These are phyloP conservation scores for Symmetrospora coprosmae DNA, from an alignment of 768 basidiomycete species.

Conservation along the genomic window DNA sequence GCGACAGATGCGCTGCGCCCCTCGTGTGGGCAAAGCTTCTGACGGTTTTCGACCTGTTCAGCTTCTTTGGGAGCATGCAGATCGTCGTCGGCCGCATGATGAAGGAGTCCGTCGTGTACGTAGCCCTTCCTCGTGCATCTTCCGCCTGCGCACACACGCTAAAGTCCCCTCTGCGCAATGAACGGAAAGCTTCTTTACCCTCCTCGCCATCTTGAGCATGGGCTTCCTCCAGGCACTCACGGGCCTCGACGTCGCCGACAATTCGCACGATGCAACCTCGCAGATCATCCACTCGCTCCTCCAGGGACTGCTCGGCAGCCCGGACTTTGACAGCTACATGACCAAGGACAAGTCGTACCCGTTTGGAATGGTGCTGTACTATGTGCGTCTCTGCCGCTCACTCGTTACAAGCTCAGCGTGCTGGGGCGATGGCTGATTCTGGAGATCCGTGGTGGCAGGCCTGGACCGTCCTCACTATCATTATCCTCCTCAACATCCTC, in stretches of 20 bases:
- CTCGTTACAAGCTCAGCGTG: not conserved
- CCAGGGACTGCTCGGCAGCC: conserved; percentile 39
- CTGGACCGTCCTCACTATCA: conserved; percentile 39
- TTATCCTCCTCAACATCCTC: conserved; percentile 43
- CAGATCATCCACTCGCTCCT: conserved; percentile 37
- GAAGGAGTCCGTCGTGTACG: conserved; percentile 24
- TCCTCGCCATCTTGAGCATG: conserved; percentile 37
- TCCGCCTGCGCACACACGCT: not conserved
- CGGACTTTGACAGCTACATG: conserved; percentile 29
- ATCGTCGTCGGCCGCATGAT: conserved; percentile 40
- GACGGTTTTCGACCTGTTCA: conserved; percentile 29
- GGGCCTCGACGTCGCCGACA: conserved; percentile 31
- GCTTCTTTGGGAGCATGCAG: conserved; percentile 34
- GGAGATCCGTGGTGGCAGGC: not conserved
- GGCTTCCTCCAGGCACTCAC: conserved; percentile 40
- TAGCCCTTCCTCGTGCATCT: not conserved
- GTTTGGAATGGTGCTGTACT: conserved; percentile 29
- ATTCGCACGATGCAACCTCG: conserved; percentile 4
- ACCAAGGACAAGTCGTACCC: conserved; percentile 17
- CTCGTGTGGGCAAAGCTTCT: conserved; percentile 33
- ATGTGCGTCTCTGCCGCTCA: not conserved
- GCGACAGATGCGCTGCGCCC: conserved; percentile 22
- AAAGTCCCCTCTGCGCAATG: conserved; percentile 31
- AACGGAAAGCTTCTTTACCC: conserved; percentile 40
- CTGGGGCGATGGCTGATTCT: not conserved